A percentile compares a stretch with the other conserved stretches of the same genome.
Conservation (phyloP, 2,329 filamentous ascomycete genomes). For the Arthrocladium fulminans region DNA sequence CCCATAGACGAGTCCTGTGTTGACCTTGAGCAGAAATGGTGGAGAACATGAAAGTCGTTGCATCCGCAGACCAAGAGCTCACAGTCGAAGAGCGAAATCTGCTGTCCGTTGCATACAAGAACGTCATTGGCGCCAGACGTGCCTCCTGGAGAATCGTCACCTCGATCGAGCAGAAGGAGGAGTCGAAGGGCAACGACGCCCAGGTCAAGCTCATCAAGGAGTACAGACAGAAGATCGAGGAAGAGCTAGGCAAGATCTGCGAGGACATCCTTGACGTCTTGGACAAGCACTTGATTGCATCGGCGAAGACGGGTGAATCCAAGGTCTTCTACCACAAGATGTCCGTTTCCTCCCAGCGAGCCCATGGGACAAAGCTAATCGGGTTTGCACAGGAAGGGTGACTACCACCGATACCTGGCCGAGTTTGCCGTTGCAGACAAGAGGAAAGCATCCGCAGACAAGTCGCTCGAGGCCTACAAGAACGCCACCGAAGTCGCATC, state of each 20-base stretch:
- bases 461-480: conserved; percentile 96
- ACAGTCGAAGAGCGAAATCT: conserved; percentile 96
- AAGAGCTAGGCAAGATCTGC: conserved; percentile 93
- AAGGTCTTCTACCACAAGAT: conserved; percentile 99
- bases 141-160: conserved; percentile 98
- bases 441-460: conserved; percentile 88
- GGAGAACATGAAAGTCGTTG: conserved; percentile 99
- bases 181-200: conserved; percentile 92
- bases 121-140: conserved; percentile 93
- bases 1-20: conserved; percentile 17
- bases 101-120: conserved; percentile 97
- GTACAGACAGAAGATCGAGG: conserved; percentile 98
- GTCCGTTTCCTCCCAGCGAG: conserved; percentile 42
- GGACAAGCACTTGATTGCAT: conserved; percentile 87
- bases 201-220: conserved; percentile 92
- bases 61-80: conserved; percentile 73
- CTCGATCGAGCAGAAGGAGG: conserved; percentile 98
- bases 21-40: conserved; percentile 72
- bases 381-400: conserved; percentile 70
- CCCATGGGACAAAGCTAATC: conserved; percentile 1
- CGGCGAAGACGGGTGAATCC: conserved; percentile 89
- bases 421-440: conserved; percentile 92
- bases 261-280: conserved; percentile 94
- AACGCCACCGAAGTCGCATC: conserved; percentile 81
- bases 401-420: conserved; percentile 97